Base-by-base conservation (phyloP, 2,329 filamentous ascomycete species). In the Pseudogymnoascus sp. region DNA sequence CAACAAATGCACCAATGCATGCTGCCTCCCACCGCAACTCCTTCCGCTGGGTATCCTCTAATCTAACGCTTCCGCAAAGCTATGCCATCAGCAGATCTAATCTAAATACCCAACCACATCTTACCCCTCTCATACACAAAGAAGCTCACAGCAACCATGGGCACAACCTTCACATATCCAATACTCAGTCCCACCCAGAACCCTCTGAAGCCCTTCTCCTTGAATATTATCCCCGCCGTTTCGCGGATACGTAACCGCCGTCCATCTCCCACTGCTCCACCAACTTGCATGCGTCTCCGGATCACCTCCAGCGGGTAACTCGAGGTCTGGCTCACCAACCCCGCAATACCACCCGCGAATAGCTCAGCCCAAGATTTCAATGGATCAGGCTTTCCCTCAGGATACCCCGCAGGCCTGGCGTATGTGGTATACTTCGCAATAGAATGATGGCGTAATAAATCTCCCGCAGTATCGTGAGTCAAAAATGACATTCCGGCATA, bases 401-500 rank as follows among this genome's bases (percentile, higher is more conserved):
- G 80, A 1, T 76, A 75, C 62, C 80, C 79, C 77, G 74, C 79
- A 60, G 82, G 85, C 65, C 82, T 79, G 0, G 90, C 85, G 1
- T 96, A 78, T 0, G 89, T 91, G 3, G 93, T 96, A 74, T 91
- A 90, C 53, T 82, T 74, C 3, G 88, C 86, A 5, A 97, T 70
- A 0, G 75, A 67, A 0, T 87, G 87, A 63, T 83, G 82, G 16
- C 93, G 90, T 69, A 99, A 82, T 56, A 95, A 72, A 75, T 99
- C 95, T 65, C 91, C 90, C 42, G 89, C 85, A 3, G 90, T 91
- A 75, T 99, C 95, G 77, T 99, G 95, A 0, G 91, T 96, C 42
- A 99, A 83, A 77, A 99, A 99, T 1, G 92, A 96, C 72, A 96
- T 88, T 70, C 95, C 95, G 1, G 95, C 95, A 72, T 99, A 99